phyloP scores from a whole-genome alignment of 108 stramenopile genomes.

The Cyclotella sp. region DNA sequence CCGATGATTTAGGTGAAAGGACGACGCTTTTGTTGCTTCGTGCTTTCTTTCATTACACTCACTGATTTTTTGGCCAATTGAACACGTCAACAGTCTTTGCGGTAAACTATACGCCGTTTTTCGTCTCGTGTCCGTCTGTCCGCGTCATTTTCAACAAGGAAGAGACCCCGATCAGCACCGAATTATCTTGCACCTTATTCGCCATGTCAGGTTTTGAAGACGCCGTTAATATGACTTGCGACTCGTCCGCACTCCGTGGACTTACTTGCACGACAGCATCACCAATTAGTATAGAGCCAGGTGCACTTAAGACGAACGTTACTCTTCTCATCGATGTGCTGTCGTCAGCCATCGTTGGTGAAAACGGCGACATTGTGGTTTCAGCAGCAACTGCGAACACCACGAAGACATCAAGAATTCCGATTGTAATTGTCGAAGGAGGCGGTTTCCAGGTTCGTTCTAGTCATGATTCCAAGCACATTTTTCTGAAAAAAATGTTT shows the following conservation, averaged over 20 bases:
- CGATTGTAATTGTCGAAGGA: background rate
- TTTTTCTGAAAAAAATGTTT: too few species aligned
- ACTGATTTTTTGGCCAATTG: too few species aligned
- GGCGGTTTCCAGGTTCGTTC: background rate
- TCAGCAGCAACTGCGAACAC: background rate
- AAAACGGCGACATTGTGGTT: background rate
- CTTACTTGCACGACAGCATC: background rate
- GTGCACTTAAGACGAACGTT: conserved; percentile 3
- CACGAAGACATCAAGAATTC: background rate
- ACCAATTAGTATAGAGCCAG: background rate
- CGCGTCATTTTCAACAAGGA: background rate
- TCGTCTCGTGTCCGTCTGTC: background rate
- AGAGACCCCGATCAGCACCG: background rate
- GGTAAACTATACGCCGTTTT: conserved; percentile 2
- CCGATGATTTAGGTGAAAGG: background rate
- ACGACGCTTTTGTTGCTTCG: too few species aligned
- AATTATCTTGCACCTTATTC: background rate
- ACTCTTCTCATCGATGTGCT: background rate
- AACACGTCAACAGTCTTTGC: background rate
- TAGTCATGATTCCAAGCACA: too few species aligned
- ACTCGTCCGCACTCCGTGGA: background rate
- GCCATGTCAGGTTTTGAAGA: background rate
- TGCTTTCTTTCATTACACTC: too few species aligned
- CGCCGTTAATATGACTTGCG: background rate
- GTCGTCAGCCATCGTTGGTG: conserved; percentile 3